Evolutionary conservation across 106 monocot genomes (phyloP), one percentile per base, ranked within the genome.

Genomic region (Triglochin maritima): DNA sequence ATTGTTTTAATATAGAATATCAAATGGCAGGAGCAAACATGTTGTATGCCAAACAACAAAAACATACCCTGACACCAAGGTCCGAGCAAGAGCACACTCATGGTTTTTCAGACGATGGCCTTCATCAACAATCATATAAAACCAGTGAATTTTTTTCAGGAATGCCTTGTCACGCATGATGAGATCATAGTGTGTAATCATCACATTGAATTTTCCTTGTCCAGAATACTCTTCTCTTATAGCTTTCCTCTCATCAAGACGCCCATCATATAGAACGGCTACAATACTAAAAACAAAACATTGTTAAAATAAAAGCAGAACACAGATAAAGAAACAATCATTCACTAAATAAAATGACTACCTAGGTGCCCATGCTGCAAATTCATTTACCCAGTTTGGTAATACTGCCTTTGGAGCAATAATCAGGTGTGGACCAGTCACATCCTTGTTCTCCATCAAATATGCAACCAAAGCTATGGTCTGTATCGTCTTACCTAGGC

Each of bases 401-500:
- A 98, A 84, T 45, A 98, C 91, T 47, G 98, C 98, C 56, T 98
- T 98, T 72, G 98, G 98, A 64, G 92, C 98, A 65, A 98, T 65
- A 61, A 98, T 92, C 74, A 92, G 73, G 75, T 98, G 88, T 4
- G 98, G 98, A 45, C 98, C 98, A 70, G 71, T 76, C 41, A 98
- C 88, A 64, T 77, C 78, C 70, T 98, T 98, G 60, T 91, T 75
- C 71, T 98, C 98, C 68, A 92, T 79, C 55, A 98, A 73, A 64
- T 98, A 92, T 9, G 98, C 80, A 66, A 98, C 77, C 46, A 98
- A 60, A 63, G 98, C 80, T 50, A 98, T 98, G 2, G 91, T 92
- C 68, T 98, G 98, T 65, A 98, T 98, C 71, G 98, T 98, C 86
- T 98, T 98, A 51, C 98, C 98, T 17, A 98, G 77, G 54, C 98